Evolutionary conservation across 2,329 filamentous ascomycete species (phyloP).

Genomic region (Verticillium dahliae): DNA sequence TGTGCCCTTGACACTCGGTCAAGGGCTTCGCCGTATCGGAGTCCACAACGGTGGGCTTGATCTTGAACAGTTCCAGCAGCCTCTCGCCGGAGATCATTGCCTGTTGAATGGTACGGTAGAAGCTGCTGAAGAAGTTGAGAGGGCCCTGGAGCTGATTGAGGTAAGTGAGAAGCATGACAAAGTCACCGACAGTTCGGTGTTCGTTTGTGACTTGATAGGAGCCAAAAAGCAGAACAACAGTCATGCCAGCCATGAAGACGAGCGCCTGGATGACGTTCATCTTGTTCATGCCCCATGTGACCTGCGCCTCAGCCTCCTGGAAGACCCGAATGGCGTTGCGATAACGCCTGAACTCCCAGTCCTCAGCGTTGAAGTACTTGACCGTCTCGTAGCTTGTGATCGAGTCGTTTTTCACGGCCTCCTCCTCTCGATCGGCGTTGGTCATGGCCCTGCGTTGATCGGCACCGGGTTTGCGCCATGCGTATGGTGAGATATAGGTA

Average conservation of each 20-base stretch:
- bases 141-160: slow-evolving; percentile 75
- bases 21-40: slow-evolving; percentile 57
- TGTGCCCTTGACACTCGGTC: slow-evolving; percentile 66
- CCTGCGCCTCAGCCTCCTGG: slow-evolving; percentile 68
- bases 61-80: slow-evolving; percentile 92
- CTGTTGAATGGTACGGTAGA: slow-evolving; percentile 92
- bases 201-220: slow-evolving; percentile 70
- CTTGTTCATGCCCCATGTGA: slow-evolving; percentile 68
- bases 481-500: slow-evolving; percentile 96
- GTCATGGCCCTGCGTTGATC: slow-evolving; percentile 91
- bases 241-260: slow-evolving; percentile 71
- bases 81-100: slow-evolving; percentile 97
- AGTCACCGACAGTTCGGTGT: slow-evolving; percentile 60
- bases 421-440: slow-evolving; percentile 89
- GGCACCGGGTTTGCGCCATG: slow-evolving; percentile 88
- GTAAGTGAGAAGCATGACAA: slow-evolving; percentile 69
- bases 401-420: slow-evolving; percentile 97
- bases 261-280: slow-evolving; percentile 78
- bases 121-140: slow-evolving; percentile 85
- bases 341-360: slow-evolving; percentile 71
- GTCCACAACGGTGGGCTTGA: slow-evolving; percentile 86
- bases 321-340: slow-evolving; percentile 63
- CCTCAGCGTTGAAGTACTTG: slow-evolving; percentile 83
- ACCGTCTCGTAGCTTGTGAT: slow-evolving; percentile 98
- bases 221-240: slow-evolving; percentile 65